Conservation (phyloP, 179 eudicot genomes). For the Spergularia azorica region DNA sequence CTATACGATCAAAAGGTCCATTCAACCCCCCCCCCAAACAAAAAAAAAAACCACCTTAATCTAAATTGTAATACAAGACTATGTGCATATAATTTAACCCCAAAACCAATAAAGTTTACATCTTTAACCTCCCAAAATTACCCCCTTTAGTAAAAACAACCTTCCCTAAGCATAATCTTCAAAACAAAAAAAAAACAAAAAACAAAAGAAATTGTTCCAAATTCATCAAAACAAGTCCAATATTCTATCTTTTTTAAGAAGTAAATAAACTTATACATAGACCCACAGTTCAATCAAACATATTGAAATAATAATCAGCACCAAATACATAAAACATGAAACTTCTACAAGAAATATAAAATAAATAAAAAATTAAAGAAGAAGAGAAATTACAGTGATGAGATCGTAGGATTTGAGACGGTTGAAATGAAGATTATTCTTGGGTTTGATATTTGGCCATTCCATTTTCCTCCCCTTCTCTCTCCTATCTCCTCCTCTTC, state of each 20-base stretch:
- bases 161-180: neutral
- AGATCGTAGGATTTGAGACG: constrained; percentile 68
- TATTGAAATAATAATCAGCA: neutral
- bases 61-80: neutral
- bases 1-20: neutral
- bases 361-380: neutral
- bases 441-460: constrained; percentile 78
- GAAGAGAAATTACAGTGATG: constrained; percentile 52
- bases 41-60: too few relatives aligned
- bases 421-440: constrained; percentile 55
- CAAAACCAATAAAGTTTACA: neutral
- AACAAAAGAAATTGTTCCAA: neutral
- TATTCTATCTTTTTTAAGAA: neutral
- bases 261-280: neutral
- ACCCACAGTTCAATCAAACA: neutral
- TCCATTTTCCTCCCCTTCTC: constrained; percentile 40
- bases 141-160: neutral
- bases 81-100: neutral
- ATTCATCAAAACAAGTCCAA: neutral
- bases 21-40: neutral
- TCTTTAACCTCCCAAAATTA: neutral
- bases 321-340: neutral
- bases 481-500: constrained; percentile 1
- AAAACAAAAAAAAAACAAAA: neutral
- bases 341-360: neutral